phyloP scores from a whole-genome alignment of 768 basidiomycete species.

The Suillus hirtellus region DNA sequence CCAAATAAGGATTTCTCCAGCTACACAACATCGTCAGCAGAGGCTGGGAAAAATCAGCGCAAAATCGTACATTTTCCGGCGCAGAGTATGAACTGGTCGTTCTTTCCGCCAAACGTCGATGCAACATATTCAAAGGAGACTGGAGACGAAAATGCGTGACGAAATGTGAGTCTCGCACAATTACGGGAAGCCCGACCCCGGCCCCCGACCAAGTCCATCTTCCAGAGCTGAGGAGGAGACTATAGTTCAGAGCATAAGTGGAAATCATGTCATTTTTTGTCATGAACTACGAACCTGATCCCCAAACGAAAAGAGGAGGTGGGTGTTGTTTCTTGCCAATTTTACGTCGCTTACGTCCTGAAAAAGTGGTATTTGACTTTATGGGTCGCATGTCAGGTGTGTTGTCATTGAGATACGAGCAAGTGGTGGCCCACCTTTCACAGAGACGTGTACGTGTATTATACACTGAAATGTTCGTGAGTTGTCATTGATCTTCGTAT shows the following conservation, averaged over 20 bases:
- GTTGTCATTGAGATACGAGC: not conserved
- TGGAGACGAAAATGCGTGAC: conserved; percentile 76
- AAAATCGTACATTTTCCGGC: conserved; percentile 63
- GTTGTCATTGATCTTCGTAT: not conserved
- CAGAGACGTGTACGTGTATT: conserved; percentile 44
- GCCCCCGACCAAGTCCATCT: conserved; percentile 63
- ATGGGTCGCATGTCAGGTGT: conserved; percentile 14
- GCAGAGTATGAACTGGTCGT: conserved; percentile 77
- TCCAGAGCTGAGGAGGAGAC: conserved; percentile 79
- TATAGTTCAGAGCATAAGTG: conserved; percentile 22
- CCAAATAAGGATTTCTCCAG: conserved; percentile 85
- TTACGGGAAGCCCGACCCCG: conserved; percentile 35
- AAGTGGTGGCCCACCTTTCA: conserved; percentile 42
- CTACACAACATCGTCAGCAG: conserved; percentile 35
- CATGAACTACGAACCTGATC: conserved; percentile 2
- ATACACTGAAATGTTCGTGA: conserved; percentile 38
- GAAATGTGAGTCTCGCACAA: conserved; percentile 37
- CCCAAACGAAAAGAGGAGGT: conserved; percentile 40
- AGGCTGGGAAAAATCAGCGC: not conserved
- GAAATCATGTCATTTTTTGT: not conserved
- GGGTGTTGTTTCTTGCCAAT: conserved; percentile 43
- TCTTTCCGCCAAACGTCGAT: conserved; percentile 79
- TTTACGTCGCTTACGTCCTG: conserved; percentile 55
- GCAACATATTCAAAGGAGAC: conserved; percentile 74
- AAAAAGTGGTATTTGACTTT: conserved; percentile 54